Evolutionary conservation across 2,329 filamentous ascomycete genomes (phyloP).

Genomic region (Aspergillus sergii): DNA sequence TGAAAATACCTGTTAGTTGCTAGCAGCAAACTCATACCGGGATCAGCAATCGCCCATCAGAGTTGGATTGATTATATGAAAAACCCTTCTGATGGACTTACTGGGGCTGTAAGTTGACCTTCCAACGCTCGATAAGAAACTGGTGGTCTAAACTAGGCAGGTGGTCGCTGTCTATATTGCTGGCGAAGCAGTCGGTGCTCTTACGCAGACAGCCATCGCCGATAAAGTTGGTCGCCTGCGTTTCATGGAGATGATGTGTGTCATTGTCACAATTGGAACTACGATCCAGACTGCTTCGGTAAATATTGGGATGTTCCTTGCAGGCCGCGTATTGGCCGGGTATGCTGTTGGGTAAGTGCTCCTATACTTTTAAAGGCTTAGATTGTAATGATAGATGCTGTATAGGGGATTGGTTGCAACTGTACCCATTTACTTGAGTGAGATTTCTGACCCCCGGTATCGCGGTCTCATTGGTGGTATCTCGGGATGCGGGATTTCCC

Average conservation of each 20-base stretch:
- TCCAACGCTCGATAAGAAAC: not conserved
- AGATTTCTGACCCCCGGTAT: constrained; percentile 53
- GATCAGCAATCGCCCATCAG: constrained; percentile 58
- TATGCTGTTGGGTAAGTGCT: constrained; percentile 47
- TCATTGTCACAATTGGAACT: constrained; percentile 58
- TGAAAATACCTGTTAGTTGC: not conserved
- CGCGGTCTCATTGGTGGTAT: constrained; percentile 59
- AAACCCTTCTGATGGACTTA: constrained; percentile 57
- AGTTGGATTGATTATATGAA: constrained; percentile 64
- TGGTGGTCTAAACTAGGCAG: constrained; percentile 22
- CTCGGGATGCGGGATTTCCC: constrained; percentile 57
- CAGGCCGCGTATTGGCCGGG: constrained; percentile 52
- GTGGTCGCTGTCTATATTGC: constrained; percentile 63
- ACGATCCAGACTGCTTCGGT: constrained; percentile 57
- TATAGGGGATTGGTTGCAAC: constrained; percentile 52
- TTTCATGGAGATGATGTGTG: constrained; percentile 58
- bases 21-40: not conserved
- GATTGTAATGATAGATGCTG: not conserved
- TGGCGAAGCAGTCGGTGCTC: constrained; percentile 59
- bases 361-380: not conserved
- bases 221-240: constrained; percentile 57
- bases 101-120: constrained; percentile 50
- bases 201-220: constrained; percentile 56
- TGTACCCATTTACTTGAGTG: constrained; percentile 59
- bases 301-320: constrained; percentile 59